Conservation (phyloP, 345 rosid species). For the Bruguiera sexangula region DNA sequence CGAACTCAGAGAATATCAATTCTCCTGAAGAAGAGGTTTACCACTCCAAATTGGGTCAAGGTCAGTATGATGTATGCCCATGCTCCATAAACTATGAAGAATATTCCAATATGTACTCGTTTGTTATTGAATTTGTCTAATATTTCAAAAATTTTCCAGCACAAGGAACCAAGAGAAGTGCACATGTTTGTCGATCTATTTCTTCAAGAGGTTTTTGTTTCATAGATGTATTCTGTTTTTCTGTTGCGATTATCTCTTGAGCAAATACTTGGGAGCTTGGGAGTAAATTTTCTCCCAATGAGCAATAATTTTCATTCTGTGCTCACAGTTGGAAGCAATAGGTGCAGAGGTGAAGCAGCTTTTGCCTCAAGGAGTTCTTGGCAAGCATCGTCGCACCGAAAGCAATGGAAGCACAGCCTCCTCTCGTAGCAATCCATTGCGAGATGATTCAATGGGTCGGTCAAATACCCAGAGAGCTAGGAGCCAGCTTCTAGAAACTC, state of each 20-base stretch:
- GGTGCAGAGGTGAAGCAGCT: conserved; percentile 78
- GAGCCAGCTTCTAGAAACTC: conserved; percentile 97
- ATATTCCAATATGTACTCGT: conserved; percentile 8
- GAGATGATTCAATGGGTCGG: conserved; percentile 67
- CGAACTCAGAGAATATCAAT: conserved; percentile 79
- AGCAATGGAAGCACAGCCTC: conserved; percentile 94
- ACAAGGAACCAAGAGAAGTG: conserved; percentile 98
- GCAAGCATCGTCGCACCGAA: conserved; percentile 80
- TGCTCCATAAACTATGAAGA: conserved; percentile 8
- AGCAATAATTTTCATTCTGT: conserved; percentile 11
- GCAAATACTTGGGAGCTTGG: neutral
- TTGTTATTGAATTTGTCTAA: conserved; percentile 19
- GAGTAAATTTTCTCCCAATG: neutral
- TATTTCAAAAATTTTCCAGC: conserved; percentile 48
- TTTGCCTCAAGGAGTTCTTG: conserved; percentile 67
- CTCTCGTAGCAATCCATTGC: conserved; percentile 76
- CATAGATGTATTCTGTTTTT: neutral
- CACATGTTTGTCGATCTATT: conserved; percentile 96
- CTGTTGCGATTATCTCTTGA: neutral
- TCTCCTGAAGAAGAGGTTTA: conserved; percentile 87
- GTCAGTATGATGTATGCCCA: conserved; percentile 36
- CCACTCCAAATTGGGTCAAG: conserved; percentile 97
- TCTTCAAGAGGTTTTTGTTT: conserved; percentile 73
- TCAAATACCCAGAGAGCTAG: conserved; percentile 75
- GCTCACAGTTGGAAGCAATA: conserved; percentile 61